Base-by-base conservation (phyloP, 2,329 filamentous ascomycete genomes). In the Myriosclerotinia scirpicola region DNA sequence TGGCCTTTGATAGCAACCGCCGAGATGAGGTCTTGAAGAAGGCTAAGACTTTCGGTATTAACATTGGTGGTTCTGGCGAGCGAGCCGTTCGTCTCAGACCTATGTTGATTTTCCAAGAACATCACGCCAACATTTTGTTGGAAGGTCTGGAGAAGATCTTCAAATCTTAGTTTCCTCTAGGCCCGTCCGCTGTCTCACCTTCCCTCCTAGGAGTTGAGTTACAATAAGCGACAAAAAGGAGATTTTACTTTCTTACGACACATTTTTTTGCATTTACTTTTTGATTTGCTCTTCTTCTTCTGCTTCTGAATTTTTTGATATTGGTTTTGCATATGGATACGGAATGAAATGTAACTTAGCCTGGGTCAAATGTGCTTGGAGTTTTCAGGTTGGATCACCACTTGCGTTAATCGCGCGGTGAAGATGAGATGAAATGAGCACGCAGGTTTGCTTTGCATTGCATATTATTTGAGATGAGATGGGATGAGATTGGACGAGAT, bases 41-140 rank as follows among this genome's bases (percentile, higher is more conserved):
- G 78, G 89, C 89, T 71, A 93, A 92, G 84, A 80, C 78, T 2
- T 80, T 89, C 3, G 90, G 90, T 68, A 81, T 94, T 75, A 93
- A 93, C 79, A 87, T 93, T 75, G 91, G 91, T 70, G 90, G 90
- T n/a, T 87, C 84, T 72, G 91, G 91, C 40, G 84, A 83, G 76
- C 80, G 78, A 69, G 90, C 91, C 17, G 87, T 94, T 26, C 80
- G 91, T 67, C 79, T 94, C 76, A 82, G 91, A 72, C 91, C 91
- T 12, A 94, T 94, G 91, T 80, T 94, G 73, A 87, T 93, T 74
- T 93, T 94, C 72, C 90, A 97, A 86, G 86, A 92, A 84, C 87
- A 90, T 77, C 94, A 98, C 79, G 93, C 90, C 30, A 91, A 97
- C 80, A 87, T 97, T 68, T 81, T 97, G 73, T 79, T 96, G 59